Evolutionary conservation across 169 alveolate genomes (phyloP).

Genomic region (Miamiensis avidus): DNA sequence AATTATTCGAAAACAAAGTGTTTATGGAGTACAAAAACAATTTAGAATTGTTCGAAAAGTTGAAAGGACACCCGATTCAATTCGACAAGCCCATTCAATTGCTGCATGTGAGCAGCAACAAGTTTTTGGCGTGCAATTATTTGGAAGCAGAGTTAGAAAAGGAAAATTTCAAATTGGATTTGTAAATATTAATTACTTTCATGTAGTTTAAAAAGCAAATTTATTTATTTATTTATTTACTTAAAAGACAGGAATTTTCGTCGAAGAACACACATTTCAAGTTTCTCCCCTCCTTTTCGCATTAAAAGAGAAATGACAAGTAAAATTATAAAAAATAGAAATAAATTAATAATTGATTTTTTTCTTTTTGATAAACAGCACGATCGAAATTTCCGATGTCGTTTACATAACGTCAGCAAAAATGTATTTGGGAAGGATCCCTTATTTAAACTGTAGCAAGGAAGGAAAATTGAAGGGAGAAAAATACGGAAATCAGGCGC

Average conservation of each 20-base stretch:
- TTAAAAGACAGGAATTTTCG: constrained; percentile 4
- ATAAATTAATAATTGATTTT: no score
- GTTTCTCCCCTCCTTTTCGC: background rate
- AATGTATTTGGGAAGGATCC: constrained; percentile 8
- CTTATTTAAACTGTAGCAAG: constrained; percentile 2
- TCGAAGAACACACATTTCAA: background rate
- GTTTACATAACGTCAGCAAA: background rate
- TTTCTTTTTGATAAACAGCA: background rate
- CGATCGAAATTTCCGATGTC: background rate
- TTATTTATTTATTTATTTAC: no score
- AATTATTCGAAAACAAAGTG: constrained; percentile 1
- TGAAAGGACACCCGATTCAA: constrained; percentile 5
- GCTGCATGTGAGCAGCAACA: constrained; percentile 9
- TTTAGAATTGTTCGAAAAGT: constrained; percentile 8
- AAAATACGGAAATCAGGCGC: background rate
- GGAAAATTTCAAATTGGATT: constrained; percentile 13
- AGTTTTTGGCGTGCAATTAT: constrained; percentile 10
- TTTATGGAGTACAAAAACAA: constrained; percentile 10
- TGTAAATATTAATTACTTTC: background rate
- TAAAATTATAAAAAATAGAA: background rate
- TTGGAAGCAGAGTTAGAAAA: constrained; percentile 3
- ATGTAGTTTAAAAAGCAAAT: background rate
- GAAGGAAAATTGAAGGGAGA: background rate
- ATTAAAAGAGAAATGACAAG: constrained; percentile 10
- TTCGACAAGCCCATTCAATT: background rate